Percentiles rank a stretch among this genome's conserved stretches.
phyloP scores from a whole-genome alignment of 352 stramenopile genomes.

The Plasmopara muralis region DNA sequence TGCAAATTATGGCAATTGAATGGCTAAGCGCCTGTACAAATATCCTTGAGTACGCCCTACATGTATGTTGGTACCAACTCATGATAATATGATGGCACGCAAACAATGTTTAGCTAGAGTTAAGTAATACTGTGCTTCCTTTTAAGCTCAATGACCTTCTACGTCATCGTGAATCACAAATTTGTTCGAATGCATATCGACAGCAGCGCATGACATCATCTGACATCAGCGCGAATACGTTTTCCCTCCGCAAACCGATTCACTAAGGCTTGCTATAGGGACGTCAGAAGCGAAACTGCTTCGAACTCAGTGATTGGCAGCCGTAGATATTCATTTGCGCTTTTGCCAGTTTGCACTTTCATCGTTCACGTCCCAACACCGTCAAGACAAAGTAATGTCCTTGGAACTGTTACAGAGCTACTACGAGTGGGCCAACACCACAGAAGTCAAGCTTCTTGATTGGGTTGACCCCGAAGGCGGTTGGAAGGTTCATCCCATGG shows the following conservation, averaged over 20 bases:
- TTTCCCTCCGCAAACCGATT: constrained; percentile 17
- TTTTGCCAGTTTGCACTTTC: constrained; percentile 23
- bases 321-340: constrained; percentile 20
- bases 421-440: constrained; percentile 48
- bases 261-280: constrained; percentile 7
- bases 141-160: constrained; percentile 5
- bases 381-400: constrained; percentile 30
- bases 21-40: background rate
- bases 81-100: too few relatives aligned
- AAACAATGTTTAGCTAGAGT: too few relatives aligned
- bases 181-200: constrained; percentile 8
- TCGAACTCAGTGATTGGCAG: constrained; percentile 5
- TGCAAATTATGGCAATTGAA: background rate
- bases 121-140: too few relatives aligned
- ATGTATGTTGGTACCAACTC: too few relatives aligned
- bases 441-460: constrained; percentile 40
- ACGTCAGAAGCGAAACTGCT: background rate
- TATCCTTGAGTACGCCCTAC: too few relatives aligned
- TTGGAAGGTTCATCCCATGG: constrained; percentile 62
- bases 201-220: constrained; percentile 26
- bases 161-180: constrained; percentile 20
- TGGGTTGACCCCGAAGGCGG: constrained; percentile 48
- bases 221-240: constrained; percentile 17
- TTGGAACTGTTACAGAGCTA: constrained; percentile 35
- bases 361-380: constrained; percentile 5